Conservation (phyloP, 1,284 basidiomycete species). For the Cryptococcus sp. region DNA sequence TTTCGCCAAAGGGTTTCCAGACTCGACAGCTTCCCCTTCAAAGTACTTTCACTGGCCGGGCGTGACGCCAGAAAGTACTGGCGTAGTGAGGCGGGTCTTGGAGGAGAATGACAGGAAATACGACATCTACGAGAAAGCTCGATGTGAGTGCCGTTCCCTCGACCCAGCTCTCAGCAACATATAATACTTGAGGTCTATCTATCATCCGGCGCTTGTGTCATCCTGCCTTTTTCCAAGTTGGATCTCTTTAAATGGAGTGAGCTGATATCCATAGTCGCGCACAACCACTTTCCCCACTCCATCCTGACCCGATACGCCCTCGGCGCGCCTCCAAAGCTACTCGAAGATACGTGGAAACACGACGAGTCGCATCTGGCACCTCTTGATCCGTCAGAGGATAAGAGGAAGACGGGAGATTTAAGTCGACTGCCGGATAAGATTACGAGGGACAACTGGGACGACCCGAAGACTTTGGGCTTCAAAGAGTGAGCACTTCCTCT, state of each 20-base stretch:
- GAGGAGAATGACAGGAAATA: slow-evolving; percentile 55
- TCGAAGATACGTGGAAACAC: slow-evolving; percentile 48
- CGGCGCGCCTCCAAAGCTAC: slow-evolving; percentile 53
- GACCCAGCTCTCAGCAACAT: too few relatives aligned
- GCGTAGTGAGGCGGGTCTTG: slow-evolving; percentile 51
- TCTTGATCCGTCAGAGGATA: slow-evolving; percentile 48
- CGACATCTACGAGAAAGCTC: slow-evolving; percentile 52
- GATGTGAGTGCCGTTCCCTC: too few relatives aligned
- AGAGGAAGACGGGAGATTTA: slow-evolving; percentile 19
- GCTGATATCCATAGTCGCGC: too few relatives aligned
- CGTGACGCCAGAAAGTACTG: slow-evolving; percentile 51
- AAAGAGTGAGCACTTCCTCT: slow-evolving; percentile 54
- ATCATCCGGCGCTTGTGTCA: background rate
- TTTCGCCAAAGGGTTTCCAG: slow-evolving; percentile 21
- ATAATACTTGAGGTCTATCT: too few relatives aligned
- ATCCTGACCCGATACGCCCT: slow-evolving; percentile 60
- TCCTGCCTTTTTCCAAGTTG: background rate
- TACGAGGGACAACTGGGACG: slow-evolving; percentile 51
- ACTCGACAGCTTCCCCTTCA: slow-evolving; percentile 29
- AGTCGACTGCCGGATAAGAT: slow-evolving; percentile 22
- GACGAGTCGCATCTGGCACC: slow-evolving; percentile 47
- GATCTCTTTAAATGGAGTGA: too few relatives aligned
- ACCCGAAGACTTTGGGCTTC: slow-evolving; percentile 53
- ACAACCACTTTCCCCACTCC: slow-evolving; percentile 56
- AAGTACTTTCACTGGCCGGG: slow-evolving; percentile 48